Evolutionary conservation across 441 rosid genomes (phyloP), one percentile per base, ranked within the genome.

Genomic region (Gossypium schwendimanii): DNA sequence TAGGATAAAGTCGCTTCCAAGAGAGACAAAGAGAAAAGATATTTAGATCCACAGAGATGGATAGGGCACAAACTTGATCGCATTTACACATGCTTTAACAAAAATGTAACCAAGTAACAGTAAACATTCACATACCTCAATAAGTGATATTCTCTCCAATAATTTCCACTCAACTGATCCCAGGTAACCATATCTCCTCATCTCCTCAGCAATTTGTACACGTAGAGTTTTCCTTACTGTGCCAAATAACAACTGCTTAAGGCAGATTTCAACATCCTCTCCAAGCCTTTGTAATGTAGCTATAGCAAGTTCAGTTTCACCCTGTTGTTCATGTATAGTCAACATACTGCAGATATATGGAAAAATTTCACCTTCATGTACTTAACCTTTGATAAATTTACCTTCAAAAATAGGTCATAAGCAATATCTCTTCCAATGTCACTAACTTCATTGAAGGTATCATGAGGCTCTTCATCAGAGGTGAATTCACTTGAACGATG

Each of bases 211-310:
- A 78, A 93, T 79, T 86, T 90, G 93, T 67, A 80, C 75, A 61
- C 97, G 96, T 74, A 96, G 85, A 75, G 88, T 88, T 83, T 89
- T 88, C 84, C 98, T 86, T 75, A 91, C 87, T n/a, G 98, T 88
- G 79, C 99, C 98, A 85, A 93, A 92, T 70, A 93, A 81, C 77
- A 96, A 87, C 84, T 96, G 89, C 88, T 87, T 96, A 71, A 96
- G 93, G 83, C 94, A 89, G 73, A 83, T 78, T 85, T 88, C 96
- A 70, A 90, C 73, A 76, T 91, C 97, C 85, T 96, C 99, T 72
- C 99, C 99, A 31, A 96, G 99, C 87, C 86, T 90, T 86, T 96
- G 94, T 79, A 96, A 80, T 55, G 91, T 91, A 75, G 88, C 89
- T 74, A 93, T 82, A 77, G 98, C 99, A 78, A 90, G 89, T 67